These are phyloP conservation scores for Hippophae gyantsensis DNA, from an alignment of 306 rosid species.

Conservation along the genomic window DNA sequence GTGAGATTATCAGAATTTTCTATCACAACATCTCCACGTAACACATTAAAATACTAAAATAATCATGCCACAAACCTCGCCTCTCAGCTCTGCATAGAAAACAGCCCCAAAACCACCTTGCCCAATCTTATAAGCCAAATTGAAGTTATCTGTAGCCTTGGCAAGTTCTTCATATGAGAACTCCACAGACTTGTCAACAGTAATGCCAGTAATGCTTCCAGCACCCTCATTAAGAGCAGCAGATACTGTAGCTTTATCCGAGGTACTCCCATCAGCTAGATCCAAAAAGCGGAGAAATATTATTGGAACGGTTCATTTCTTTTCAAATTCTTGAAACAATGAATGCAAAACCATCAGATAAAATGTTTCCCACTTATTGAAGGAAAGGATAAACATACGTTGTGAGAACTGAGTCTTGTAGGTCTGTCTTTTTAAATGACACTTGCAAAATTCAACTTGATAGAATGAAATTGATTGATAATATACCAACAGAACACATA, in stretches of 20 bases:
- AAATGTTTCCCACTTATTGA: background rate
- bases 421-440: too few relatives aligned
- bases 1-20: background rate
- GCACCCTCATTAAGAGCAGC: constrained; percentile 23
- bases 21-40: constrained; percentile 1
- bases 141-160: constrained; percentile 64
- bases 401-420: too few relatives aligned
- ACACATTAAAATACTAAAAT: constrained; percentile 8
- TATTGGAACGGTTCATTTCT: background rate
- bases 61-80: constrained; percentile 47
- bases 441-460: too few relatives aligned
- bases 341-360: constrained; percentile 1
- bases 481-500: too few relatives aligned
- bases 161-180: constrained; percentile 75
- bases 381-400: too few relatives aligned
- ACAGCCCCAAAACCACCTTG: constrained; percentile 89
- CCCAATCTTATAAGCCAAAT: constrained; percentile 65
- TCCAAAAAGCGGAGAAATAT: constrained; percentile 7
- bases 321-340: background rate
- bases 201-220: constrained; percentile 39
- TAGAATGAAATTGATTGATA: too few relatives aligned
- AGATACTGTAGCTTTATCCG: constrained; percentile 40
- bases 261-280: constrained; percentile 30
- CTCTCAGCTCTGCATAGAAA: constrained; percentile 80
- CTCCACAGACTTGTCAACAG: constrained; percentile 60